Evolutionary conservation across 768 basidiomycete species (phyloP), one percentile per base, ranked within the genome.

Genomic region (Lactarius sp.): DNA sequence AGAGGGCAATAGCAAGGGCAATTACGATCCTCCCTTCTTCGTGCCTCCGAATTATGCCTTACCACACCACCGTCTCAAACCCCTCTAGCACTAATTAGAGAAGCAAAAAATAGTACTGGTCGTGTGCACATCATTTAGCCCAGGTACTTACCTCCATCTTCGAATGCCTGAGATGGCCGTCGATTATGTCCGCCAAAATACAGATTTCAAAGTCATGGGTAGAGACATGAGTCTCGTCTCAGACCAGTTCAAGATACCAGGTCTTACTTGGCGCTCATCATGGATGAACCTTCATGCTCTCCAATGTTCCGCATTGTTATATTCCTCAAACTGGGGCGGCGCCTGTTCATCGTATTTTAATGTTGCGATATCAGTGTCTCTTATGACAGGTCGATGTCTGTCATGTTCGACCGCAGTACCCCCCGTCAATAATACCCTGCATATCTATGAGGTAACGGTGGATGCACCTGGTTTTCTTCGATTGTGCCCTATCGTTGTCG

Each of bases 151-250:
- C 72, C 88, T 96, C 56, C 94, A 97, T 72, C 84, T 98, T 66
- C 91, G 97, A 69, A 98, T 99, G 94, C 98, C 98, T 76, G 97
- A 98, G 74, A 98, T 99, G 97, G 97, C 96, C 60, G 90, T 89
- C 77, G 97, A 98, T 79, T 94, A 94, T 71, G 85, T 91, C 58
- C 85, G 92, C 56, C 90, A 94, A 70, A 92, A 94, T 74, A 94
- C 92, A 53, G 79, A 90, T 67, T 97, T 92, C 71, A 93, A 97
- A 76, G 91, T 99, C 69, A 81, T 98, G 70, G 97, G 90, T 34
- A 94, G 94, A 2, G 98, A 98, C 77, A 85, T 98, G 70, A 96
- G 94, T 69, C 96, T 96, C 37, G 97, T 99, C 73, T 89, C 86
- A 71, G 94, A 96, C 79, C 80, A 83, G 79, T 98, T 98, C 85